Evolutionary conservation across 1,139 yeast genomes (phyloP), one percentile per base, ranked within the genome.

Genomic region (Nakaseomyces bracarensis): DNA sequence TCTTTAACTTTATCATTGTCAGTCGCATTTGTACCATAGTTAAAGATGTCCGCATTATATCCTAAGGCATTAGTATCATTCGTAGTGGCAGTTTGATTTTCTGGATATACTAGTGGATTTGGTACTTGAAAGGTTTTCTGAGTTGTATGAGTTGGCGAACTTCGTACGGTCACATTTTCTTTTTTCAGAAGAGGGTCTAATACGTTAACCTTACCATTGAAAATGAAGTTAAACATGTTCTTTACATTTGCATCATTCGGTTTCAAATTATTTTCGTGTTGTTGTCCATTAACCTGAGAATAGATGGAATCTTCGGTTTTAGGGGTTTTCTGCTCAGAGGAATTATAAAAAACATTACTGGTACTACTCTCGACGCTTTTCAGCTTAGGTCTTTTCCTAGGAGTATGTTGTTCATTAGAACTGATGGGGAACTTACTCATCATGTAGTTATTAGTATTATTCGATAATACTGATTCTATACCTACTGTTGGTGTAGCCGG

Each of bases 171-270:
- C 14, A 14, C 30, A 30, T 30, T 22, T 30, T 30, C 34, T 18
- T 30, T 30, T 13, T 30, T 30, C 22, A 30, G 3, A 7, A 30
- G 11, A 8, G 34, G 34, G 34, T 30, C 34, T 18, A 30, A 16
- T 22, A 30, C 14, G 13, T 22, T 30, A 11, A 10, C 18, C 13
- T 30, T 30, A 18, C 34, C 34, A n/a, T 30, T 30, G 34, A 30
- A 30, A 30, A 30, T 30, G 11, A 30, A 30, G 11, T 18, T 30
- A 18, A 30, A 30, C 34, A 30, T 30, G 18, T 8, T 18, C 13
- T 30, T 30, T 30, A 18, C 34, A 11, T 30, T 30, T 7, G 34
- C 22, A 19, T 30, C 34, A 30, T 30, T 30, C 16, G 21, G 22
- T 16, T 30, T 30, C 13, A 8, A 6, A 30, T n/a, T 26, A 5